Evolutionary conservation across 2,329 filamentous ascomycete species (phyloP).

Genomic region (Monosporascus sp.): DNA sequence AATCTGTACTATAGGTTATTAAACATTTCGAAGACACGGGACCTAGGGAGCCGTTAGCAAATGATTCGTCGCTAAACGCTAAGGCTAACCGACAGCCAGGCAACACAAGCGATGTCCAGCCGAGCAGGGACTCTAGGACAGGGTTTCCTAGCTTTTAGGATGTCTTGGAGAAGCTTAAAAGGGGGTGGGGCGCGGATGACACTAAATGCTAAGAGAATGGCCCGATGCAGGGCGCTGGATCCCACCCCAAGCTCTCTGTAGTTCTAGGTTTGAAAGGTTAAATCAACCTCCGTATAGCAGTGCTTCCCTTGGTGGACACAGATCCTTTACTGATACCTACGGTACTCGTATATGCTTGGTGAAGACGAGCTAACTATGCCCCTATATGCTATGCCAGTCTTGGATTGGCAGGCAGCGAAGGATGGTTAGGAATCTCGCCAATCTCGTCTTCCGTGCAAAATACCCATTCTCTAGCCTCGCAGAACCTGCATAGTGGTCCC

Average conservation of each 20-base stretch:
- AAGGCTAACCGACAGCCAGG: background rate
- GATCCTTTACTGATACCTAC: background rate
- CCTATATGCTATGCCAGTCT: background rate
- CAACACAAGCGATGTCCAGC: background rate
- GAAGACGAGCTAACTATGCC: background rate
- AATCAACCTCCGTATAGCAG: background rate
- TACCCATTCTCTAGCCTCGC: background rate
- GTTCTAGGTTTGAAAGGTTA: background rate
- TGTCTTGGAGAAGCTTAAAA: background rate
- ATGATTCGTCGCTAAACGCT: no score
- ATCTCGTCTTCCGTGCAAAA: background rate
- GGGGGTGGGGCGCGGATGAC: background rate
- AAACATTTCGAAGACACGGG: no score
- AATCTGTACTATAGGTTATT: no score
- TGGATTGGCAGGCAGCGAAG: background rate
- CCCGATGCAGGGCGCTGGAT: background rate
- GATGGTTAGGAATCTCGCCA: background rate
- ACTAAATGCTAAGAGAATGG: background rate
- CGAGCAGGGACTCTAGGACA: background rate
- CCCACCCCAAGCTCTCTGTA: background rate
- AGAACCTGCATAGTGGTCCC: background rate
- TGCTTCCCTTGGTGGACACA: background rate
- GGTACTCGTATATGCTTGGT: background rate
- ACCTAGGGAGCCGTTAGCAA: no score
- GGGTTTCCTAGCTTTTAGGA: background rate